These are phyloP conservation scores for Arxiozyma slooffiae DNA, from an alignment of 1,139 yeast species.

Conservation along the genomic window DNA sequence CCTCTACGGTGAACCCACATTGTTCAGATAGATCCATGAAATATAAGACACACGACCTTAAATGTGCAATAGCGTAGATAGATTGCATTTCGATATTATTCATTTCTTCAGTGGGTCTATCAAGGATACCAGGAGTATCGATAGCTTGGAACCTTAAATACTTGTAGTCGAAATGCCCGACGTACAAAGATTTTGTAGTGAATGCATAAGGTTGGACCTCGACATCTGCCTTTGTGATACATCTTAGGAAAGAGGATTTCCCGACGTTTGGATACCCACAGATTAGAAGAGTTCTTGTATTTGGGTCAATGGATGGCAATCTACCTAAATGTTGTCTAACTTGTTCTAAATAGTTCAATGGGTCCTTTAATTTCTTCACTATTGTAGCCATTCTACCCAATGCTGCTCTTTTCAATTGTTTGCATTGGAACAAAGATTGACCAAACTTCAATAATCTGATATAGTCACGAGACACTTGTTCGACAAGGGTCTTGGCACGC, in stretches of 20 bases:
- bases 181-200: slow-evolving; percentile 90
- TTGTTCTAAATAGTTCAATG: slow-evolving; percentile 86
- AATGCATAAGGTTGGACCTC: slow-evolving; percentile 99
- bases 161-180: slow-evolving; percentile 96
- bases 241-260: slow-evolving; percentile 84
- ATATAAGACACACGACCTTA: slow-evolving; percentile 89
- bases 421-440: slow-evolving; percentile 95
- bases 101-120: slow-evolving; percentile 98
- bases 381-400: slow-evolving; percentile 99
- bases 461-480: slow-evolving; percentile 93
- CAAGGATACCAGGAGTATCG: slow-evolving; percentile 98
- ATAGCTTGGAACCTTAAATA: slow-evolving; percentile 96
- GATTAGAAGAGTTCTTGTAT: slow-evolving; percentile 90
- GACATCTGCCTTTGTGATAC: slow-evolving; percentile 95
- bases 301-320: slow-evolving; percentile 95
- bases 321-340: slow-evolving; percentile 99
- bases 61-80: slow-evolving; percentile 95
- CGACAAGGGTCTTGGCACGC: slow-evolving; percentile 86
- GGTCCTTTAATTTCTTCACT: slow-evolving; percentile 87
- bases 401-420: slow-evolving; percentile 96
- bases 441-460: slow-evolving; percentile 89
- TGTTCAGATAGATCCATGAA: slow-evolving; percentile 98
- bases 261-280: slow-evolving; percentile 99
- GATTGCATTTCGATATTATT: slow-evolving; percentile 99
- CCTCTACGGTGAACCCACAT: slow-evolving; percentile 96